Conservation (phyloP, 116 monocot genomes). For the Trichopus zeylanicus region DNA sequence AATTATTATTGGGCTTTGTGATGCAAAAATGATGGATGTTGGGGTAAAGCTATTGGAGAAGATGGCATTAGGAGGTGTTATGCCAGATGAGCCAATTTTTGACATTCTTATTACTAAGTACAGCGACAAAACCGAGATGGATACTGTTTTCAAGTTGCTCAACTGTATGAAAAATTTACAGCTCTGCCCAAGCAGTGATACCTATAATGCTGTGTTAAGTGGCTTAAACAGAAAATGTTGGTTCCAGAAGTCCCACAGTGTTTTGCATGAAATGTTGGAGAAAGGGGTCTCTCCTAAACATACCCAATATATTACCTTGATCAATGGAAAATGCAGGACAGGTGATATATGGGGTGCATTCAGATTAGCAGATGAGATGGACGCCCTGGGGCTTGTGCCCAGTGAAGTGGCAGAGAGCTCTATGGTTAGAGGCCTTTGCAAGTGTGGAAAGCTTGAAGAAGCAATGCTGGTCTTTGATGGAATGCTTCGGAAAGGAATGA, state of each 20-base stretch:
- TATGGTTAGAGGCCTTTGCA: conserved; percentile 71
- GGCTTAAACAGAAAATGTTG: conserved; percentile 60
- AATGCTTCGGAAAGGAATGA: conserved; percentile 34
- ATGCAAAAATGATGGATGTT: conserved; percentile 44
- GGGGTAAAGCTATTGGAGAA: conserved; percentile 75
- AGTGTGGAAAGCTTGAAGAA: conserved; percentile 71
- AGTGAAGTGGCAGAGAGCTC: conserved; percentile 63
- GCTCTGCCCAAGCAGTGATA: conserved; percentile 32
- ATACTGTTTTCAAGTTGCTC: conserved; percentile 32
- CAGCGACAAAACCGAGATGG: conserved; percentile 35
- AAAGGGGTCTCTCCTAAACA: conserved; percentile 41
- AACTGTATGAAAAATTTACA: conserved; percentile 55
- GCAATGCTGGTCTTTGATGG: conserved; percentile 58
- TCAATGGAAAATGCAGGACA: conserved; percentile 68
- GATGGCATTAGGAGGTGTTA: conserved; percentile 39
- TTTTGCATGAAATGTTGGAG: conserved; percentile 67
- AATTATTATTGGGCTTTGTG: conserved; percentile 57
- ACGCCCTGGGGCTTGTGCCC: conserved; percentile 42
- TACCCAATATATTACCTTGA: conserved; percentile 71
- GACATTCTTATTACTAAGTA: conserved; percentile 48
- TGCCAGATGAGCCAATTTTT: conserved; percentile 61
- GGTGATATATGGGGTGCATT: conserved; percentile 72
- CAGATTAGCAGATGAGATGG: conserved; percentile 73
- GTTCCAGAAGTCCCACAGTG: conserved; percentile 36
- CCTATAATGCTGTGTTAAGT: conserved; percentile 58